Conservation (phyloP, 495 filamentous ascomycete genomes). For the Bacidia gigantensis region DNA sequence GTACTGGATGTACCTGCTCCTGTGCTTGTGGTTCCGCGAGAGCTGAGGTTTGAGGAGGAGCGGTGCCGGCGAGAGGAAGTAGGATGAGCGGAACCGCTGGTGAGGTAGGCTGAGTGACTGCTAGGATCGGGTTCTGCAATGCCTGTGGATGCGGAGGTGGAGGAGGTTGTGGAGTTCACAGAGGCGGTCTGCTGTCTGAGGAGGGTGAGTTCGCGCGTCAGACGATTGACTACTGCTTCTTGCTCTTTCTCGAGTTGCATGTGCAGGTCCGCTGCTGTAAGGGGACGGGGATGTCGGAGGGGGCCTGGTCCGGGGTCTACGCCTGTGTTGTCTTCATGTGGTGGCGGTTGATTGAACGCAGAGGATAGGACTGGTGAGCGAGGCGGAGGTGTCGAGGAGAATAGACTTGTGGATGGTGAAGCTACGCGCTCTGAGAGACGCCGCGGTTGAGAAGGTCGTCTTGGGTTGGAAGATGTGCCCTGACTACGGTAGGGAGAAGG, state of each 20-base stretch:
- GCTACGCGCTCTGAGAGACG: constrained; percentile 35
- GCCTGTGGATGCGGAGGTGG: constrained; percentile 52
- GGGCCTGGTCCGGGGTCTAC: constrained; percentile 51
- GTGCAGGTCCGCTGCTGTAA: constrained; percentile 79
- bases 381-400: constrained; percentile 14
- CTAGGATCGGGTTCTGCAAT: constrained; percentile 39
- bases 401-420: constrained; percentile 30
- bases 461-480: constrained; percentile 29
- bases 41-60: constrained; percentile 49
- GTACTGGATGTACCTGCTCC: constrained; percentile 20
- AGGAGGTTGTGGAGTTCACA: constrained; percentile 68
- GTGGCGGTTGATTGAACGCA: constrained; percentile 1
- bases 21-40: constrained; percentile 35
- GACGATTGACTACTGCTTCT: constrained; percentile 86
- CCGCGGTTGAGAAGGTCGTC: constrained; percentile 33
- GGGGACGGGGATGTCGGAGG: constrained; percentile 65
- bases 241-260: constrained; percentile 83
- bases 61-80: constrained; percentile 49
- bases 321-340: constrained; percentile 36
- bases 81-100: constrained; percentile 29
- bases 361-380: constrained; percentile 18
- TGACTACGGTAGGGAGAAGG: constrained; percentile 39
- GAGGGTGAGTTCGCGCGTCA: constrained; percentile 69
- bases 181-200: constrained; percentile 74
- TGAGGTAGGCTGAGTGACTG: constrained; percentile 34